Base-by-base conservation (phyloP, 1,139 yeast species). In the Hansenula lynferdii region DNA sequence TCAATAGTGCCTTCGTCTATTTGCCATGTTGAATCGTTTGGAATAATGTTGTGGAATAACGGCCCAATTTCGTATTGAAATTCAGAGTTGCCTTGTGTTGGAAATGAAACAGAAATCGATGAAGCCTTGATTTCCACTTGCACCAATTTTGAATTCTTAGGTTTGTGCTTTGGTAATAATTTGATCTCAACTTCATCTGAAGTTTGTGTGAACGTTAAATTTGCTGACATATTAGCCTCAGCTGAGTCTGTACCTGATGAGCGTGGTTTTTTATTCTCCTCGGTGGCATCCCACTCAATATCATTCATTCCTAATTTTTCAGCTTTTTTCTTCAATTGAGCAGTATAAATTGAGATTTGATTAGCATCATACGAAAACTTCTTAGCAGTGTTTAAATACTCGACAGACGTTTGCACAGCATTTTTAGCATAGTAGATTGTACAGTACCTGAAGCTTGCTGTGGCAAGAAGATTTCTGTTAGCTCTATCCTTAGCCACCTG, bases 1-100 rank as follows among this genome's bases (percentile, higher is more conserved):
- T 92, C 97, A 6, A 90, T 54, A 55, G 92, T 92, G 25, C 95
- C 84, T 1, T 82, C 69, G 53, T 76, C 80, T 2, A 89, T 75
- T 17, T 65, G 69, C 51, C 63, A 75, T 0, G 65, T 54, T 2
- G 82, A 73, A 18, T 62, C 52, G 1, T 57, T 58, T 1, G 77
- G 62, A 30, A 65, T 72, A 25, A 92, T 78, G 16, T 60, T 64
- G 11, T 45, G 41, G 35, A 21, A 47, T 8, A 51, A 37, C 64
- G 77, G 43, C 58, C 72, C 44, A 85, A 67, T 16, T 72, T 76
- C 41, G 38, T 57, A 62, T 41, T 59, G 57, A 38, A 64, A 65
- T 34, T 61, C 66, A 2, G 65, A 56, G 9, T 67, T 68, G 2
- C 62, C 53, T 1, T 71, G 64, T 35, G 67, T 71, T 31, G 80